Base-by-base conservation (phyloP, 768 basidiomycete genomes). In the Termitomyces sp. region DNA sequence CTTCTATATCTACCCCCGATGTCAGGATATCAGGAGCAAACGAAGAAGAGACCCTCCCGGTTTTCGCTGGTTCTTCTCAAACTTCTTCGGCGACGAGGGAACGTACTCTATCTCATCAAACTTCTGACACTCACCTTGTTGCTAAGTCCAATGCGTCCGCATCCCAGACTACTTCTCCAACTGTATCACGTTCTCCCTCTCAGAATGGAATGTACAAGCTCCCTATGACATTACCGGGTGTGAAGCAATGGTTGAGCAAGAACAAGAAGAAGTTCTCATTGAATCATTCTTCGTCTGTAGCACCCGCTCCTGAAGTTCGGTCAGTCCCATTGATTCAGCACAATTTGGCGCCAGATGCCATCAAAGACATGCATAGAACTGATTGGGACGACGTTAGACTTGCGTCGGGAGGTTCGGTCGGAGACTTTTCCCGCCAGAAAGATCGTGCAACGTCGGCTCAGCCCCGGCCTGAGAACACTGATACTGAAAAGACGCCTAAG, bases 221-320 rank as follows among this genome's bases (percentile, higher is more conserved):
- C 47, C 90, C 90, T 1, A 89, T 83, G 69, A 90, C 83, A 20
- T 76, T 88, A 20, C 86, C 89, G 53, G 90, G 85, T 24, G 90
- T 92, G 26, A 87, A 85, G 69, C 89, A 87, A 64, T 92, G 90
- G 90, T 69, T 92, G 44, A 87, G 76, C 61, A 83, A 79, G 60
- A 79, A 78, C 57, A 84, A 83, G 68, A 85, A 80, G 67, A 72
- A 80, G 22, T 81, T 82, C 57, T 71, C 74, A 5, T 72, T 75
- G 2, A 67, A 74, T 18, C 63, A 72, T 16, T 65, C 71, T 26
- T 58, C 66, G 22, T 57, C 68, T 13, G 14, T 54, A 10, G 58
- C 62, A 20, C 55, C 71, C 44, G 51, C 63, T 41, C 55, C 67
- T 24, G 74, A 69, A 63, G 65, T 59, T 51, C 59, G 76, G 67